phyloP scores from a whole-genome alignment of 2,329 filamentous ascomycete genomes.

The Dothidotthia symphoricarpi region DNA sequence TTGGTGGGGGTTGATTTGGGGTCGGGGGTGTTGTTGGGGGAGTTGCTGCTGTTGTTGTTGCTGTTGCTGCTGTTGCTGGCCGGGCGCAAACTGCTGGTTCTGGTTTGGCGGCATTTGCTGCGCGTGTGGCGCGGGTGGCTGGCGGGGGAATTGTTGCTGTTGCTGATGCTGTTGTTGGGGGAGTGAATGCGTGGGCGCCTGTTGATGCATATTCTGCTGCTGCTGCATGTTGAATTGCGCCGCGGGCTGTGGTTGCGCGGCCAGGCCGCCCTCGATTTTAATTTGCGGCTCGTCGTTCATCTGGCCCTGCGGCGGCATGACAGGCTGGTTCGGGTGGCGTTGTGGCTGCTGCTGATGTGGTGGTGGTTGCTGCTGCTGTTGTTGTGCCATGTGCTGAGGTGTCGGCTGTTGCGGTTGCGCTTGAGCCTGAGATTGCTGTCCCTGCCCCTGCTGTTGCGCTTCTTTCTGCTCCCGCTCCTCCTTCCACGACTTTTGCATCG shows the following conservation, averaged over 20 bases:
- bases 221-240: conserved; percentile 31
- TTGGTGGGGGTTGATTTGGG: conserved; percentile 40
- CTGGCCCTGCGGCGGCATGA: conserved; percentile 21
- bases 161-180: conserved; percentile 15
- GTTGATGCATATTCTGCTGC: conserved; percentile 16
- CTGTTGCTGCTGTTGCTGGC: conserved; percentile 31
- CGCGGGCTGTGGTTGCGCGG: conserved; percentile 22
- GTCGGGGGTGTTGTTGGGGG: conserved; percentile 31
- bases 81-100: conserved; percentile 24
- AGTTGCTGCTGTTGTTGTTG: conserved; percentile 30
- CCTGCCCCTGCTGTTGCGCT: conserved; percentile 31
- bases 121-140: conserved; percentile 29
- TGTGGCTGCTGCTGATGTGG: conserved; percentile 13
- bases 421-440: conserved; percentile 16
- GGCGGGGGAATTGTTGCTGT: conserved; percentile 25
- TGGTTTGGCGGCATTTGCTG: conserved; percentile 33
- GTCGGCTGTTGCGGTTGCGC: conserved; percentile 15
- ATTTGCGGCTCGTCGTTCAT: conserved; percentile 38
- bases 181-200: conserved; percentile 17
- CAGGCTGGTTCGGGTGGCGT: conserved; percentile 31
- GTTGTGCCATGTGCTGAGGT: conserved; percentile 23
- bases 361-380: conserved; percentile 28
- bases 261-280: conserved; percentile 36
- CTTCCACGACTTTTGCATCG: conserved; percentile 37
- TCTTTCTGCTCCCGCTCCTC: conserved; percentile 33